Base-by-base conservation (phyloP, 2,329 filamentous ascomycete genomes). In the Fusarium caatingaense region DNA sequence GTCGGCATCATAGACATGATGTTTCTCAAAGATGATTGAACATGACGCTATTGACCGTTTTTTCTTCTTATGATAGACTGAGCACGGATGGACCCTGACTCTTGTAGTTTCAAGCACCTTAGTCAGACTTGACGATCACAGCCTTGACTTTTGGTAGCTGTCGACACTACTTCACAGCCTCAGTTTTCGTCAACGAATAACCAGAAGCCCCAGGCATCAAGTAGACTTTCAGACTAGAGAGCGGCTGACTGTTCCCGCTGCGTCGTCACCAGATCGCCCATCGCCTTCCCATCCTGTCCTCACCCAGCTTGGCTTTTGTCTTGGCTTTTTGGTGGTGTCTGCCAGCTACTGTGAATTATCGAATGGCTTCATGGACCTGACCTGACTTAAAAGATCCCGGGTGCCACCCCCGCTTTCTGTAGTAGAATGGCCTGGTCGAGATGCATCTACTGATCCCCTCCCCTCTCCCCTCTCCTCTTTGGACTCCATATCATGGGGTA, bases 331-430 rank as follows among this genome's bases (percentile, higher is more conserved):
- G 34, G 28, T 30, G 20, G 16, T 32, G 25, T 45, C 37, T 45
- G 50, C 57, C n/a, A 37, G 34, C 34, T 37, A 37, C 34, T n/a
- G 18, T 6, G 10, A 37, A 37, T 7, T 37, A n/a, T 64, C 41
- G 50, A 50, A 59, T 67, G 47, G 64, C 53, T 65, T 68, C 47
- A 50, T 53, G 41, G 40, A 41, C 56, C 50, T 66, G 32, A 51
- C 30, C 18, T 51, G 48, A 41, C 34, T 16, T 51, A 25, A 51
- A 15, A 15, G 50, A 66, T 63, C 56, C 51, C 64, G n/a, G 51
- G 53, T 69, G 61, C 56, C 56, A 70, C 56, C 66, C 66, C 66
- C 66, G 66, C 66, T 69, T 70, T 48, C 23, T 40, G 21, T 37
- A 59, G 58, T 37, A 30, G 27, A 50, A 55, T 64, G 37, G 53